Percentiles rank a stretch among this genome's conserved stretches.
These are phyloP conservation scores for Chrysopogon serrulatus DNA, from an alignment of 176 grass and related monocot genomes.

Conservation along the genomic window DNA sequence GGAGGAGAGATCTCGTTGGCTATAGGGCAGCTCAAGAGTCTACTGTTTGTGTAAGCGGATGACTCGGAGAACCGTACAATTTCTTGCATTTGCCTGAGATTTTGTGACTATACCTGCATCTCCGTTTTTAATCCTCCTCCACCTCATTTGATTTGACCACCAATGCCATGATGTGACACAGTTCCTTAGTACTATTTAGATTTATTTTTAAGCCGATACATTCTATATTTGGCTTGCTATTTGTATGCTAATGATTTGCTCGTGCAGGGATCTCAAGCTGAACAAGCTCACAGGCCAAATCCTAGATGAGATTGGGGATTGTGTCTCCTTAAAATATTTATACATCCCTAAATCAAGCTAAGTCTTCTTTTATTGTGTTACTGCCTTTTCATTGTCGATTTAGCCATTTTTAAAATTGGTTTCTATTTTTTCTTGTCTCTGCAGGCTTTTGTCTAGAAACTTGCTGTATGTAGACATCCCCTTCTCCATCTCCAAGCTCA, in stretches of 20 bases:
- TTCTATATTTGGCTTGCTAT: conserved; percentile 17
- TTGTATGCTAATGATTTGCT: conserved; percentile 34
- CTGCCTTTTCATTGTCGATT: conserved; percentile 23
- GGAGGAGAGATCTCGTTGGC: conserved; percentile 94
- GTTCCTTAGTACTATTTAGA: conserved; percentile 32
- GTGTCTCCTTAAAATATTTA: conserved; percentile 75
- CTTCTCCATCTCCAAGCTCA: conserved; percentile 94
- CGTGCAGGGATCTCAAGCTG: conserved; percentile 84
- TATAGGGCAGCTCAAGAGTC: conserved; percentile 63
- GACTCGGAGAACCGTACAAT: conserved; percentile 6
- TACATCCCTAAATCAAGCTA: conserved; percentile 31
- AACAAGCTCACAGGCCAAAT: conserved; percentile 87
- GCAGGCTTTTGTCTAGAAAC: conserved; percentile 87
- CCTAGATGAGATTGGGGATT: conserved; percentile 97
- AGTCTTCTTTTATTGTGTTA: conserved; percentile 34
- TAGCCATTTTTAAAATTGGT: conserved; percentile 8
- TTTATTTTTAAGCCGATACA: conserved; percentile 17
- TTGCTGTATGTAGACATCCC: conserved; percentile 86
- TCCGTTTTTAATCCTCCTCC: conserved; percentile 31
- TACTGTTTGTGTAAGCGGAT: conserved; percentile 57
- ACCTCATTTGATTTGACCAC: conserved; percentile 43
- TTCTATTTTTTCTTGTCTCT: conserved; percentile 9
- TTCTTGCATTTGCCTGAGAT: conserved; percentile 16
- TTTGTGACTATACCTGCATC: conserved; percentile 17
- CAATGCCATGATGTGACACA: conserved; percentile 29